phyloP scores from a whole-genome alignment of 208 protist genomes.

The Blastocrithidia nonstop region DNA sequence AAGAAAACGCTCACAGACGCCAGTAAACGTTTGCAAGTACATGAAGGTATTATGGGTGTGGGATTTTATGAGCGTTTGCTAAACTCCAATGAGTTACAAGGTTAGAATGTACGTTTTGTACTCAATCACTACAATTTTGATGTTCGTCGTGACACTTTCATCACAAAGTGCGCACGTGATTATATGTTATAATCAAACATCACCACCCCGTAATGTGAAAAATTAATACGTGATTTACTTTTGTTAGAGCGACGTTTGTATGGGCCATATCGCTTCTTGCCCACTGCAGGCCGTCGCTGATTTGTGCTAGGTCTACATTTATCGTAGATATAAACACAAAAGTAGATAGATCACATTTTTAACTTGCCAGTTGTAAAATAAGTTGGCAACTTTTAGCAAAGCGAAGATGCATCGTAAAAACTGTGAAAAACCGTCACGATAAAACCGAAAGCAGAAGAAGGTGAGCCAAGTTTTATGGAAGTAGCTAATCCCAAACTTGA shows the following conservation, averaged over 20 bases:
- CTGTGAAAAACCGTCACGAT: slow-evolving; percentile 66
- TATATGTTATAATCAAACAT: slow-evolving; percentile 10
- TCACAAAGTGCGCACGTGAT: slow-evolving; percentile 56
- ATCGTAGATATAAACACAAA: slow-evolving; percentile 58
- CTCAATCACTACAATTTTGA: slow-evolving; percentile 85
- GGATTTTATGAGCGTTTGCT: slow-evolving; percentile 68
- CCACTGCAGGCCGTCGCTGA: slow-evolving; percentile 54
- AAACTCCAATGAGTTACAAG: slow-evolving; percentile 40
- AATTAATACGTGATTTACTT: slow-evolving; percentile 63
- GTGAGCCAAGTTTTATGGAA: slow-evolving; percentile 30
- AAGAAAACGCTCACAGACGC: slow-evolving; percentile 34
- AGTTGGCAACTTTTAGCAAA: slow-evolving; percentile 41
- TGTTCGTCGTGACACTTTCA: slow-evolving; percentile 64
- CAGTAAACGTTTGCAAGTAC: slow-evolving; percentile 50
- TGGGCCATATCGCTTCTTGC: slow-evolving; percentile 59
- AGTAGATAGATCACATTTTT: slow-evolving; percentile 59
- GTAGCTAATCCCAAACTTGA: slow-evolving; percentile 18
- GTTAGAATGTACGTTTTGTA: slow-evolving; percentile 63
- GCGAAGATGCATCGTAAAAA: slow-evolving; percentile 28
- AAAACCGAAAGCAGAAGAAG: slow-evolving; percentile 30
- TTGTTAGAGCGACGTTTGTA: slow-evolving; percentile 65
- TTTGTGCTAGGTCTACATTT: slow-evolving; percentile 57
- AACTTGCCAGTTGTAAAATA: slow-evolving; percentile 48
- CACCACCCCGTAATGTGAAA: slow-evolving; percentile 42
- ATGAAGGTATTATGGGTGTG: slow-evolving; percentile 81